Evolutionary conservation across 2,329 filamentous ascomycete species (phyloP).

Genomic region (Nigrograna mackinnonii): DNA sequence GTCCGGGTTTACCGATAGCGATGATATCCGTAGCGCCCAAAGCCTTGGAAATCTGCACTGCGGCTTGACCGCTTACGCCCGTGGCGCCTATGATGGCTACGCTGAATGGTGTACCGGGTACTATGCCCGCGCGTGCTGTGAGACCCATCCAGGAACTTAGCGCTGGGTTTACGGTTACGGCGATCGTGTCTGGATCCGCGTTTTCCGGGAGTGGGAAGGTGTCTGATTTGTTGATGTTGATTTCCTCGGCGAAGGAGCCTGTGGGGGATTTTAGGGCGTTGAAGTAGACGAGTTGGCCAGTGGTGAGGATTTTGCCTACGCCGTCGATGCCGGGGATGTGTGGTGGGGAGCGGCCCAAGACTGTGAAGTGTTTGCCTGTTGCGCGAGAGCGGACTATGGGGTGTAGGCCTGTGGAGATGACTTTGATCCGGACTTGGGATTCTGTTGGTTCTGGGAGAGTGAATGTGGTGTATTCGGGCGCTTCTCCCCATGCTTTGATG

Average conservation of each 20-base stretch:
- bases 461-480: slow-evolving; percentile 35
- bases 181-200: slow-evolving; percentile 55
- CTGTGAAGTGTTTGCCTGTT: slow-evolving; percentile 58
- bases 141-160: slow-evolving; percentile 64
- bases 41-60: slow-evolving; percentile 51
- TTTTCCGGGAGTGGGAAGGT: slow-evolving; percentile 48
- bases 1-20: slow-evolving; percentile 55
- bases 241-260: slow-evolving; percentile 52
- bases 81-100: slow-evolving; percentile 59
- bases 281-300: slow-evolving; percentile 57
- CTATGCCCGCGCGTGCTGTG: slow-evolving; percentile 43
- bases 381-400: slow-evolving; percentile 58
- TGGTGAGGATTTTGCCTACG: slow-evolving; percentile 50
- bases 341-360: slow-evolving; percentile 51
- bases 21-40: slow-evolving; percentile 56
- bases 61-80: slow-evolving; percentile 55
- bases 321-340: slow-evolving; percentile 59
- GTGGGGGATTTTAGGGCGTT: slow-evolving; percentile 38
- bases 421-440: slow-evolving; percentile 53
- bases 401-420: slow-evolving; percentile 58
- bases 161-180: slow-evolving; percentile 58
- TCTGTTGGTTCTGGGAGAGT: slow-evolving; percentile 41
- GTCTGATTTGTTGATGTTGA: slow-evolving; percentile 51
- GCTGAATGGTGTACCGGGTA: slow-evolving; percentile 48
- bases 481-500: slow-evolving; percentile 45